A percentile compares a stretch with the other conserved stretches of the same genome.
Conservation (phyloP, 805 yeast species). For the Ogataea glucozyma region DNA sequence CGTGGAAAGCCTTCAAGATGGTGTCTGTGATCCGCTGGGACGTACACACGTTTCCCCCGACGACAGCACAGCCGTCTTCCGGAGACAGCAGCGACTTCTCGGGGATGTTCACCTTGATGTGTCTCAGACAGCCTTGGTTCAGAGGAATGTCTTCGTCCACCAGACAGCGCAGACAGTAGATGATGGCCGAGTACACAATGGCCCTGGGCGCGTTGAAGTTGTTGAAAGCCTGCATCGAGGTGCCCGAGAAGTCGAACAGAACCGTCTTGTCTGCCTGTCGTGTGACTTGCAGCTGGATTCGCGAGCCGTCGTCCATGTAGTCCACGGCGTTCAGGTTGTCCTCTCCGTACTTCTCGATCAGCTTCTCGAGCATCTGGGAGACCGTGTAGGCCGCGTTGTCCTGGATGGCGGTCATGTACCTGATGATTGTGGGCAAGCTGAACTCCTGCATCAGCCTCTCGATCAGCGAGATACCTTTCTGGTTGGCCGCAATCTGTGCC, state of each 20-base stretch:
- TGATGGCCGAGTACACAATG: conserved; percentile 82
- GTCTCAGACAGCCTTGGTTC: conserved; percentile 88
- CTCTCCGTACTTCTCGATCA: conserved; percentile 45
- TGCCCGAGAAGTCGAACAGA: conserved; percentile 79
- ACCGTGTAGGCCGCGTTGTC: conserved; percentile 76
- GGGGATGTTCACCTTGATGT: conserved; percentile 69
- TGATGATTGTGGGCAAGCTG: conserved; percentile 56
- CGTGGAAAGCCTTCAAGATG: conserved; percentile 78
- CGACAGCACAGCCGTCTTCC: conserved; percentile 84
- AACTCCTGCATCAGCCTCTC: conserved; percentile 62
- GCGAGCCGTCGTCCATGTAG: conserved; percentile 80
- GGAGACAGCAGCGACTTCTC: conserved; percentile 69
- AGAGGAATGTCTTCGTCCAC: conserved; percentile 87
- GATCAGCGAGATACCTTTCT: conserved; percentile 74
- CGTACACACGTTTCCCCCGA: conserved; percentile 93
- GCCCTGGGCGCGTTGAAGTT: conserved; percentile 93
- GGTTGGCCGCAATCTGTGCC: conserved; percentile 88
- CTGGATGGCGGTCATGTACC: conserved; percentile 82
- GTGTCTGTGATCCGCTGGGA: conserved; percentile 93
- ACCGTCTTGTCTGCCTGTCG: conserved; percentile 56
- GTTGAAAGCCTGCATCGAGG: conserved; percentile 85
- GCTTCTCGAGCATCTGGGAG: conserved; percentile 48
- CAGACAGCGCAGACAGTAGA: conserved; percentile 82
- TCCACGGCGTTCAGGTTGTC: conserved; percentile 54
- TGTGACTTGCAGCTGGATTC: conserved; percentile 53